Conservation (phyloP, 306 rosid genomes). For the Cucumis sativus region Cucumber_9930_V3 NC_026659.2:4544001-4544500, state of each 20-base stretch:
- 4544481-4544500: background rate
- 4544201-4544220: background rate
- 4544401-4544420: conserved; percentile 11
- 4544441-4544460: conserved; percentile 4
- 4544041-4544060: conserved; percentile 20
- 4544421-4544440: conserved; percentile 28
- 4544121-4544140: conserved; percentile 59
- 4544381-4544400: conserved; percentile 32
- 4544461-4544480: background rate
- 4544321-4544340: conserved; percentile 9
- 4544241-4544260: background rate
- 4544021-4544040: conserved; percentile 13
- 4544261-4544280: conserved; percentile 1
- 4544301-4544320: conserved; percentile 57
- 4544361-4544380: conserved; percentile 71
- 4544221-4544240: background rate
- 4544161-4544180: background rate
- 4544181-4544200: background rate
- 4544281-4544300: conserved; percentile 43
- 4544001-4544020: conserved; percentile 25
- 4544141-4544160: conserved; percentile 31
- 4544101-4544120: conserved; percentile 54
- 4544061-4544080: conserved; percentile 33
- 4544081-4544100: conserved; percentile 37
- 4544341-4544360: conserved; percentile 61